Conservation (phyloP, 208 protist species). For the Acanthamoeba sp. region DNA sequence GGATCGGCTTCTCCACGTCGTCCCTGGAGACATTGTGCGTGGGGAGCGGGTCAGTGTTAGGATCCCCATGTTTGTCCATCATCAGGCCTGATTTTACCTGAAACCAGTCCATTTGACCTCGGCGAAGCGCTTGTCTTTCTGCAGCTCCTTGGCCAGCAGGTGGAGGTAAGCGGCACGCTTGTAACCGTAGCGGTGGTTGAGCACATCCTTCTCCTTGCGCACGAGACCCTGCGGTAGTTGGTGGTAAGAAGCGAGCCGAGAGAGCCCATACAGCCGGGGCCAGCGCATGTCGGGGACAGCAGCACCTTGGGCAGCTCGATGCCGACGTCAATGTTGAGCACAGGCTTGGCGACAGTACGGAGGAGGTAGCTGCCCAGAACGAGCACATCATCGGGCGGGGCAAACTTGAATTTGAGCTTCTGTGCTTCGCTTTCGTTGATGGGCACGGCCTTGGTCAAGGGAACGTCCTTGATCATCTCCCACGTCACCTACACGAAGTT, state of each 20-base stretch:
- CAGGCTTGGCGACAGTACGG: constrained; percentile 60
- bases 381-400: constrained; percentile 27
- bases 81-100: not conserved
- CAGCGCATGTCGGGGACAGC: not conserved
- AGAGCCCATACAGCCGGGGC: not conserved
- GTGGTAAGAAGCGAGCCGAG: not conserved
- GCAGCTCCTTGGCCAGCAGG: constrained; percentile 25
- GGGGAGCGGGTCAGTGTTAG: not conserved
- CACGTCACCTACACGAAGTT: not conserved
- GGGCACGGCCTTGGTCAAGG: constrained; percentile 22
- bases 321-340: constrained; percentile 63
- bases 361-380: constrained; percentile 73
- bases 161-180: constrained; percentile 60
- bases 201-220: constrained; percentile 39
- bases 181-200: constrained; percentile 54
- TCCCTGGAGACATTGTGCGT: not conserved
- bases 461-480: constrained; percentile 31
- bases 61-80: too few relatives aligned
- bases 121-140: constrained; percentile 58
- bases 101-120: constrained; percentile 54
- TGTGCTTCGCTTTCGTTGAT: constrained; percentile 31
- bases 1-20: constrained; percentile 28
- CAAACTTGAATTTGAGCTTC: constrained; percentile 59
- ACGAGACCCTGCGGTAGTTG: not conserved
- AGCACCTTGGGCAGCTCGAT: constrained; percentile 30